Conservation (phyloP, 2,329 filamentous ascomycete genomes). For the Aspergillus sp. region DNA sequence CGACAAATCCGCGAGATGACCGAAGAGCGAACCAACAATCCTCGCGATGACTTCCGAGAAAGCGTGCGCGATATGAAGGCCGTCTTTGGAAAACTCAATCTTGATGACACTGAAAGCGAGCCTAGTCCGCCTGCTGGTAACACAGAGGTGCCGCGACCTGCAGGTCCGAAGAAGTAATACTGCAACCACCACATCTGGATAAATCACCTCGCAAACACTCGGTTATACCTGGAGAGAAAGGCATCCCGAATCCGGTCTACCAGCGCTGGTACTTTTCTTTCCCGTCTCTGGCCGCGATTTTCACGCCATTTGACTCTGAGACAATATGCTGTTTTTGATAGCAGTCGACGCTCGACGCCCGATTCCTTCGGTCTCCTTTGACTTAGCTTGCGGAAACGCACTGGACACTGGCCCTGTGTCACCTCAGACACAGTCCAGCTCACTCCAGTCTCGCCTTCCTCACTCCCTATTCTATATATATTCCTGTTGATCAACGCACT, state of each 20-base stretch:
- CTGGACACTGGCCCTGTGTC: not conserved
- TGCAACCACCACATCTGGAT: too few relatives aligned
- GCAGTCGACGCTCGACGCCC: not conserved
- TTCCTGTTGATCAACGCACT: constrained; percentile 10
- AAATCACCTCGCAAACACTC: not conserved
- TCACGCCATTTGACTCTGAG: not conserved
- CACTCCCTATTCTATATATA: not conserved
- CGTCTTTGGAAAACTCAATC: constrained; percentile 68
- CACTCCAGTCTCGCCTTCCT: not conserved
- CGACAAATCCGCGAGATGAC: constrained; percentile 80
- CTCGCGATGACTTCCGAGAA: constrained; percentile 58
- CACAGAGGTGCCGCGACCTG: constrained; percentile 13
- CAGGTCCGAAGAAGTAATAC: constrained; percentile 1
- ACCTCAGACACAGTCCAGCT: not conserved
- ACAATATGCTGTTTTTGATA: not conserved
- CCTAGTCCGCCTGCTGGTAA: constrained; percentile 30
- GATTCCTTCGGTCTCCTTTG: not conserved
- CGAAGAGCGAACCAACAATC: constrained; percentile 70
- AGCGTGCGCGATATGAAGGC: constrained; percentile 75
- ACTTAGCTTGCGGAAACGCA: not conserved
- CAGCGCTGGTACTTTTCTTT: not conserved
- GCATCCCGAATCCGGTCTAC: not conserved
- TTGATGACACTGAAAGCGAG: constrained; percentile 50
- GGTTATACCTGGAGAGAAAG: not conserved
- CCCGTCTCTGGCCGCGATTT: not conserved